These are phyloP conservation scores for Aspergillus quadricinctus DNA, from an alignment of 2,329 filamentous ascomycete species.

Conservation along the genomic window DNA sequence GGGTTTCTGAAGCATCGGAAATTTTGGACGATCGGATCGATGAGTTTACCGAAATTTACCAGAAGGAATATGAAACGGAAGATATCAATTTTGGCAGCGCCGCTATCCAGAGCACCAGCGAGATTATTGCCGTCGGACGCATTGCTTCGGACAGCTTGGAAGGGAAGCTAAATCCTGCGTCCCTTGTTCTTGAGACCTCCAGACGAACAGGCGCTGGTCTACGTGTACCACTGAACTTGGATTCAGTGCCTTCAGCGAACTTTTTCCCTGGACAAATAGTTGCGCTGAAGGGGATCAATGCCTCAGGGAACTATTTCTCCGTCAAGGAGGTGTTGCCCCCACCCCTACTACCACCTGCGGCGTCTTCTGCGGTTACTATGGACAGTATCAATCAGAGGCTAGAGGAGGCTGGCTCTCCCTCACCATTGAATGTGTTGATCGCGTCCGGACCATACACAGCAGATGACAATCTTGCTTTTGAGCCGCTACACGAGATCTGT, in stretches of 20 bases:
- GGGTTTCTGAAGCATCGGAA: conserved; percentile 84
- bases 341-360: conserved; percentile 70
- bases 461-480: conserved; percentile 87
- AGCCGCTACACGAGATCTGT: conserved; percentile 78
- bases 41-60: conserved; percentile 71
- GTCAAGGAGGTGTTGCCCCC: conserved; percentile 71
- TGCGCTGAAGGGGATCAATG: conserved; percentile 79
- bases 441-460: conserved; percentile 87
- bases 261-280: conserved; percentile 96
- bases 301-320: conserved; percentile 76
- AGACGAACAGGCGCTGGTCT: conserved; percentile 76
- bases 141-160: conserved; percentile 84
- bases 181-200: conserved; percentile 83
- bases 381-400: conserved; percentile 66
- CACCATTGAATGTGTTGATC: conserved; percentile 71
- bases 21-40: conserved; percentile 94
- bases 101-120: conserved; percentile 74
- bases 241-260: conserved; percentile 64
- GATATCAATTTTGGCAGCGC: conserved; percentile 83
- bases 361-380: conserved; percentile 62
- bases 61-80: conserved; percentile 70
- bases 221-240: conserved; percentile 74
- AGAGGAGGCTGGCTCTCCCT: conserved; percentile 56
- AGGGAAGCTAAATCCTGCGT: conserved; percentile 79
- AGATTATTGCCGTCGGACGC: conserved; percentile 84